phyloP scores from a whole-genome alignment of 1,139 yeast species.

The Magnusiomyces ingens region DNA sequence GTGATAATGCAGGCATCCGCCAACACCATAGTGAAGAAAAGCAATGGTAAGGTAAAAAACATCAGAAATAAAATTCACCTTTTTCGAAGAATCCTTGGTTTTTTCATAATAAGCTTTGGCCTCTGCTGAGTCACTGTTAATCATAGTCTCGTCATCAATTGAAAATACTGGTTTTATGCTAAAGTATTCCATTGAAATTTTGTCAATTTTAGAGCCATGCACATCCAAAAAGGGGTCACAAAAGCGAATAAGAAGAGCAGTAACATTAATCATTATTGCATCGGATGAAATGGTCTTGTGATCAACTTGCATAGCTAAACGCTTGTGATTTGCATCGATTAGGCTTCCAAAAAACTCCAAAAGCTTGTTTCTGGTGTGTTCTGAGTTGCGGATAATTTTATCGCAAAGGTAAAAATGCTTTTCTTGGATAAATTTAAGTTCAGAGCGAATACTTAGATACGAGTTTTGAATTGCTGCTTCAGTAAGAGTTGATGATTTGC shows the following conservation, averaged over 20 bases:
- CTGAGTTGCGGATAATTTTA: conserved; percentile 70
- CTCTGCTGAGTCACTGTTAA: conserved; percentile 56
- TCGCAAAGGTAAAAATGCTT: conserved; percentile 60
- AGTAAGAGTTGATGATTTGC: conserved; percentile 5
- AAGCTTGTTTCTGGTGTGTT: conserved; percentile 53
- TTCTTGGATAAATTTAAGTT: conserved; percentile 19
- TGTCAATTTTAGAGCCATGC: conserved; percentile 53
- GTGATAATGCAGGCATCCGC: conserved; percentile 61
- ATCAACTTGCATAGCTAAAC: conserved; percentile 83
- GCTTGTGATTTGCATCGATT: conserved; percentile 72
- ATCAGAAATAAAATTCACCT: conserved; percentile 76
- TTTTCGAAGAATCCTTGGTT: conserved; percentile 24
- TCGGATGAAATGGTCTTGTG: conserved; percentile 62
- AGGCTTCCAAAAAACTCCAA: conserved; percentile 64
- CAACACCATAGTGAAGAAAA: conserved; percentile 81
- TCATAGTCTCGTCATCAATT: conserved; percentile 72
- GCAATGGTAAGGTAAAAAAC: conserved; percentile 77
- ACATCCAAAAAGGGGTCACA: conserved; percentile 79
- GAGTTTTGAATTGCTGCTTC: conserved; percentile 3
- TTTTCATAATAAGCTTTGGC: conserved; percentile 13
- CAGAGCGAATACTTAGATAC: neutral
- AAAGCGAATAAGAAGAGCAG: conserved; percentile 59
- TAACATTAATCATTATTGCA: conserved; percentile 74
- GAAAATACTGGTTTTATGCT: conserved; percentile 46
- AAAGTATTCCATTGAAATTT: conserved; percentile 65